A percentile compares a stretch with the other conserved stretches of the same genome.
phyloP scores from a whole-genome alignment of 2,329 filamentous ascomycete genomes.

The Colletotrichum graminicola region DNA sequence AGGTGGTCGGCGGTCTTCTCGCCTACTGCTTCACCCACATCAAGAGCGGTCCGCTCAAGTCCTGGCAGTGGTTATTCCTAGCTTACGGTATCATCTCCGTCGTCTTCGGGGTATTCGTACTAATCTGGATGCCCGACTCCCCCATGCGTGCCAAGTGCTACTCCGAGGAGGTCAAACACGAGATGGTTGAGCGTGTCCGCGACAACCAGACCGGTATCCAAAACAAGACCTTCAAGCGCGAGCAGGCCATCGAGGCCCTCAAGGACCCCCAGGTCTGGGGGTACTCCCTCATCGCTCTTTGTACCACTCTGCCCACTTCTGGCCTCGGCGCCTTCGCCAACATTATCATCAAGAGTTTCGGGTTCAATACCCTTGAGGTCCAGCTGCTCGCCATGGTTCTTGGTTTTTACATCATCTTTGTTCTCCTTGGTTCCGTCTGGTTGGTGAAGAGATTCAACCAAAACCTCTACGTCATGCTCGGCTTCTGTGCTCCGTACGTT shows the following conservation, averaged over 20 bases:
- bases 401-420: conserved; percentile 78
- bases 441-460: conserved; percentile 77
- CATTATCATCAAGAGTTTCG: conserved; percentile 78
- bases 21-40: conserved; percentile 74
- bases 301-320: conserved; percentile 79
- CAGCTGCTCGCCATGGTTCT: conserved; percentile 82
- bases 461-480: conserved; percentile 75
- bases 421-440: conserved; percentile 75
- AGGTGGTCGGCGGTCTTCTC: conserved; percentile 78
- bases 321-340: conserved; percentile 80
- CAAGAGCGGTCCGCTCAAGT: conserved; percentile 64
- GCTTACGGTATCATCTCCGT: conserved; percentile 73
- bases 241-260: conserved; percentile 65
- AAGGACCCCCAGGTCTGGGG: conserved; percentile 76
- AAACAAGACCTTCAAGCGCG: conserved; percentile 62
- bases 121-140: conserved; percentile 74
- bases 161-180: conserved; percentile 72
- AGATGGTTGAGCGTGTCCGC: conserved; percentile 72
- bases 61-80: conserved; percentile 79
- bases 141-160: conserved; percentile 80
- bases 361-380: conserved; percentile 75
- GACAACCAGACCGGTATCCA: conserved; percentile 72
- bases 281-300: conserved; percentile 74
- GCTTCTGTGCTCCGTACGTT: conserved; percentile 74
- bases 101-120: conserved; percentile 73